A percentile compares a stretch with the other conserved stretches of the same genome.
phyloP scores from a whole-genome alignment of 2,329 filamentous ascomycete species.

The Neofusicoccum sp. region DNA sequence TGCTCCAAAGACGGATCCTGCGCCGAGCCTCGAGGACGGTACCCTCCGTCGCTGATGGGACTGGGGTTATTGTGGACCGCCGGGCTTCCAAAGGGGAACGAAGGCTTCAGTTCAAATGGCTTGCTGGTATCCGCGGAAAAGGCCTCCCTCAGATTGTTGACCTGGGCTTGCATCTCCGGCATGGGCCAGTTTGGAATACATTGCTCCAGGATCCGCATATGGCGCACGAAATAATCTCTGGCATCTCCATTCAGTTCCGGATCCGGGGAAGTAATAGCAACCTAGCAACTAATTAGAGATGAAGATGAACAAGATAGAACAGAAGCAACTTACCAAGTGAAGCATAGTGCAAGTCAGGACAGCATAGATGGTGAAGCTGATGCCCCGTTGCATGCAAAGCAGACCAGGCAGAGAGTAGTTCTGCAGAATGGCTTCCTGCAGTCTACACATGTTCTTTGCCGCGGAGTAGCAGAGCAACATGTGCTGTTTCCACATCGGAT shows the following conservation, averaged over 20 bases:
- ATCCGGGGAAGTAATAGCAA: slow-evolving; percentile 90
- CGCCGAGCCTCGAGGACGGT: slow-evolving; percentile 50
- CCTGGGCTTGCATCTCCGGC: slow-evolving; percentile 85
- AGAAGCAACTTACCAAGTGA: slow-evolving; percentile 70
- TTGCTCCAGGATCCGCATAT: slow-evolving; percentile 89
- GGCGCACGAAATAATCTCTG: slow-evolving; percentile 82
- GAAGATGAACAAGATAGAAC: slow-evolving; percentile 19
- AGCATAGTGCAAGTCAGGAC: slow-evolving; percentile 89
- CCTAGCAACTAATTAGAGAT: slow-evolving; percentile 51
- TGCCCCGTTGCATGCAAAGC: slow-evolving; percentile 87
- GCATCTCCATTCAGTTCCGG: slow-evolving; percentile 82
- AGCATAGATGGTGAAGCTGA: slow-evolving; percentile 93
- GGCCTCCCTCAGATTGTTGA: slow-evolving; percentile 82
- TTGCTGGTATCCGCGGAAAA: slow-evolving; percentile 84
- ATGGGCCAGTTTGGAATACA: slow-evolving; percentile 82
- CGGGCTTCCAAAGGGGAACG: slow-evolving; percentile 83
- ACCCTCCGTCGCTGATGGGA: slow-evolving; percentile 53
- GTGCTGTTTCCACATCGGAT: slow-evolving; percentile 80
- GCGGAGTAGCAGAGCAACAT: slow-evolving; percentile 84
- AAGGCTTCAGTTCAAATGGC: slow-evolving; percentile 84
- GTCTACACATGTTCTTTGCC: slow-evolving; percentile 77
- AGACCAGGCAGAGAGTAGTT: slow-evolving; percentile 76
- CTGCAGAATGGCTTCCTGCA: slow-evolving; percentile 80
- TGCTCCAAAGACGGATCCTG: slow-evolving; percentile 49
- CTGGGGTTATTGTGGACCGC: slow-evolving; percentile 60